These are phyloP conservation scores for Russula vinacea DNA, from an alignment of 768 basidiomycete genomes.

Conservation along the genomic window DNA sequence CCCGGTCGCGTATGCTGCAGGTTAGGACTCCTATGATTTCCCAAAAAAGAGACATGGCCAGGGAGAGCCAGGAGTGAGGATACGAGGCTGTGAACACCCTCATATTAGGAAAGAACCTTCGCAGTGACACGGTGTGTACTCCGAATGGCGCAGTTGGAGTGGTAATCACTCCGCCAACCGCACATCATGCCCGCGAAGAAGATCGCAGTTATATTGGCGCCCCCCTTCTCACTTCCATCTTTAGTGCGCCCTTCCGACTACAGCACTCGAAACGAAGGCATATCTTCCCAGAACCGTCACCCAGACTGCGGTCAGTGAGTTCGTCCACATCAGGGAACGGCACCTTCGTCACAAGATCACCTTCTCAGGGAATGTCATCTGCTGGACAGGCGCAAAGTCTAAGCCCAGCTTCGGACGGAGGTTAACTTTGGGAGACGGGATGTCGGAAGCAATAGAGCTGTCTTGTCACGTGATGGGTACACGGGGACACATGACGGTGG, in stretches of 20 bases:
- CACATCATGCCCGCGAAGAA: not conserved
- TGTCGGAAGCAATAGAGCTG: not conserved
- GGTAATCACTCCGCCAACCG: not conserved
- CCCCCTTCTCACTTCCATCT: not conserved
- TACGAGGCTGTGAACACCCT: too few species aligned
- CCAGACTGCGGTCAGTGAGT: not conserved
- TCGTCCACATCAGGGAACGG: not conserved
- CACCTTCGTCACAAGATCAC: not conserved
- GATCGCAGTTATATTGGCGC: not conserved
- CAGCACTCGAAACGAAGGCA: not conserved
- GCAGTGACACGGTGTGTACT: not conserved
- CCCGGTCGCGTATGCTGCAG: not conserved
- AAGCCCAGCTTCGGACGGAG: not conserved
- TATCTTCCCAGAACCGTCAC: not conserved
- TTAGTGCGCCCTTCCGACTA: not conserved
- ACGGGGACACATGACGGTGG: not conserved
- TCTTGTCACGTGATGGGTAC: not conserved
- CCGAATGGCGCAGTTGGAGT: not conserved
- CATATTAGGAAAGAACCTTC: not conserved
- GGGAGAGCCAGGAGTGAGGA: not conserved
- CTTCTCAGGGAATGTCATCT: not conserved
- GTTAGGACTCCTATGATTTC: not conserved
- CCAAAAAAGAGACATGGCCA: not conserved
- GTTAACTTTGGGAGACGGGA: not conserved
- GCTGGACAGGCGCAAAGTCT: not conserved